phyloP scores from a whole-genome alignment of 148 eudicot species.

The Vaccinium vitisidaea region DNA sequence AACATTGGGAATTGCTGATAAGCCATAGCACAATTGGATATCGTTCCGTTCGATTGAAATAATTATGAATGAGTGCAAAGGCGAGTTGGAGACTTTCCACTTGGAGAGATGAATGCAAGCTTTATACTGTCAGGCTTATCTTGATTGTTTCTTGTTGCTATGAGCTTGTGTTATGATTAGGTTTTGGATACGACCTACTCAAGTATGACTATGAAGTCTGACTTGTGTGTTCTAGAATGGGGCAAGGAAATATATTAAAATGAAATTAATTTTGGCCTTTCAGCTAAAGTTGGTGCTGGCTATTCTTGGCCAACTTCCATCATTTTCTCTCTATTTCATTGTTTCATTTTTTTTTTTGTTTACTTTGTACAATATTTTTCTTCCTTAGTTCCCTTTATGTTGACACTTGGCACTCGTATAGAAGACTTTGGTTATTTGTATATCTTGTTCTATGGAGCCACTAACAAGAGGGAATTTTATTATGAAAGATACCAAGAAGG shows the following conservation, averaged over 20 bases:
- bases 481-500: background rate
- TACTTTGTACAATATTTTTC: background rate
- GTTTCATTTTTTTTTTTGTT: conserved; percentile 1
- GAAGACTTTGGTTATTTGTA: background rate
- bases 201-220: background rate
- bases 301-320: background rate
- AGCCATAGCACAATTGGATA: background rate
- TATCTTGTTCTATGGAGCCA: background rate
- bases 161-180: background rate
- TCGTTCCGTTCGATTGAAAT: background rate
- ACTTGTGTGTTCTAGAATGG: background rate
- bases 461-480: background rate
- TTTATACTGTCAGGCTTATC: background rate
- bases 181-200: background rate
- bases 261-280: background rate
- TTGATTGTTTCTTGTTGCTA: background rate
- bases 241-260: background rate
- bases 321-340: background rate
- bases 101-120: background rate
- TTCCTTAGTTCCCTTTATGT: background rate
- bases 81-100: background rate
- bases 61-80: background rate
- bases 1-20: background rate
- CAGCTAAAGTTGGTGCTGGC: background rate
- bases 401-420: background rate